A percentile compares a stretch with the other conserved stretches of the same genome.
phyloP scores from a whole-genome alignment of 768 basidiomycete species.

The Mycena alexandri region DNA sequence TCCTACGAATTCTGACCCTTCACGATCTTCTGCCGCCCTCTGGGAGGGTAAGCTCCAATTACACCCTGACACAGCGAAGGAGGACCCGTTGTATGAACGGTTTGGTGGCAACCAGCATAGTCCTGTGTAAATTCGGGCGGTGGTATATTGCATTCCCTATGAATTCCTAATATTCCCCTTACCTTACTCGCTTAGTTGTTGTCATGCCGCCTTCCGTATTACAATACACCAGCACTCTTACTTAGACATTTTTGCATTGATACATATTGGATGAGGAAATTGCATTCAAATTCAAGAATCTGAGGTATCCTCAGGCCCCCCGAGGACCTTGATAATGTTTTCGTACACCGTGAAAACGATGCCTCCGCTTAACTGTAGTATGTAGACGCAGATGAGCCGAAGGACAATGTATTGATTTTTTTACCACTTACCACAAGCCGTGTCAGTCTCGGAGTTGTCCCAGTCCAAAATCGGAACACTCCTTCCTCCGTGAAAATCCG shows the following conservation, averaged over 20 bases:
- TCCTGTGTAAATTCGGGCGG: slow-evolving; percentile 29
- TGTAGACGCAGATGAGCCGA: not conserved
- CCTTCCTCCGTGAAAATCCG: slow-evolving; percentile 96
- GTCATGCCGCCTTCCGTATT: slow-evolving; percentile 21
- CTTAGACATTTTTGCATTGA: too few relatives aligned
- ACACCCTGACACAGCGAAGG: slow-evolving; percentile 84
- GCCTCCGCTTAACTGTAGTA: slow-evolving; percentile 84
- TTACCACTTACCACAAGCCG: slow-evolving; percentile 78
- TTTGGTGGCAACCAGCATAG: slow-evolving; percentile 42
- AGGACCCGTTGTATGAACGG: slow-evolving; percentile 65
- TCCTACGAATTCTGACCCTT: slow-evolving; percentile 82
- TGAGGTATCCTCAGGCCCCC: slow-evolving; percentile 3
- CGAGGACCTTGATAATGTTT: slow-evolving; percentile 66
- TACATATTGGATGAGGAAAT: not conserved
- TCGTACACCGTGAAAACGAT: slow-evolving; percentile 96
- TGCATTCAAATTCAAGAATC: not conserved
- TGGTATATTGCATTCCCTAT: slow-evolving; percentile 11
- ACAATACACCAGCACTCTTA: too few relatives aligned
- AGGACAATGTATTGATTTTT: not conserved
- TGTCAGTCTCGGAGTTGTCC: slow-evolving; percentile 90
- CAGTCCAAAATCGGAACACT: slow-evolving; percentile 93
- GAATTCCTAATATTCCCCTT: not conserved
- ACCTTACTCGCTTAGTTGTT: slow-evolving; percentile 4
- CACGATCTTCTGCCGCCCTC: slow-evolving; percentile 83
- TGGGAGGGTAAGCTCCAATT: slow-evolving; percentile 90